Conservation (phyloP, 192 early-diverging fungal genomes). For the Mortierella alpina region DNA sequence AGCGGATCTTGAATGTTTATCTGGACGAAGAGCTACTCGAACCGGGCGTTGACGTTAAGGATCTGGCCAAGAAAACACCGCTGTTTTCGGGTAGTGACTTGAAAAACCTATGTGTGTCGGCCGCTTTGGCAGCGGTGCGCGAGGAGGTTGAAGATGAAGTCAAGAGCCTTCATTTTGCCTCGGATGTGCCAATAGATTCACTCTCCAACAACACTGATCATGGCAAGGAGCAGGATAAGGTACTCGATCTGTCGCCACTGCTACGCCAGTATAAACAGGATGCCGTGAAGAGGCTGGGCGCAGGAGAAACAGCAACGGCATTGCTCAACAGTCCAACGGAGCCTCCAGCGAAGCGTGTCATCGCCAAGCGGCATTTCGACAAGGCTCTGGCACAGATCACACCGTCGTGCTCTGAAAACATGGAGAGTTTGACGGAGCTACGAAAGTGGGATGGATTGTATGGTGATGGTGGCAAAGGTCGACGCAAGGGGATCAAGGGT, state of each 20-base stretch:
- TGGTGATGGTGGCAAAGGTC: constrained; percentile 78
- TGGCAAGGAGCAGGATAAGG: constrained; percentile 10
- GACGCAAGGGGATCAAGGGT: constrained; percentile 57
- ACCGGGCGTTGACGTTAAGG: constrained; percentile 63
- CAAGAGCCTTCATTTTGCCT: neutral
- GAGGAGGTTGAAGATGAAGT: constrained; percentile 67
- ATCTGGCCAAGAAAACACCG: constrained; percentile 77
- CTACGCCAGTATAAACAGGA: constrained; percentile 30
- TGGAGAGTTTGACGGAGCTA: constrained; percentile 88
- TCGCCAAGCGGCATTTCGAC: constrained; percentile 80
- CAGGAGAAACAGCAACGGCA: constrained; percentile 19
- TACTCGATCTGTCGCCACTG: constrained; percentile 38
- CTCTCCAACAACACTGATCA: constrained; percentile 1
- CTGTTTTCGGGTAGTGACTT: constrained; percentile 94
- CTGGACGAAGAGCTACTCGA: constrained; percentile 83
- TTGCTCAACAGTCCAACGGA: neutral
- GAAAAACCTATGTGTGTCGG: constrained; percentile 93
- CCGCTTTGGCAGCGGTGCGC: constrained; percentile 75
- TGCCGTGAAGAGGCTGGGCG: constrained; percentile 6
- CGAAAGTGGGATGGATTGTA: constrained; percentile 91
- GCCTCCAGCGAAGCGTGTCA: constrained; percentile 27
- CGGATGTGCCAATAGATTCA: neutral
- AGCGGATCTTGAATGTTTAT: constrained; percentile 79
- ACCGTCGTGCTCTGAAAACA: constrained; percentile 90
- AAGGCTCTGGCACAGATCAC: constrained; percentile 85